A percentile compares a stretch with the other conserved stretches of the same genome.
Evolutionary conservation across 345 rosid species (phyloP).

Genomic region (Brassica incana): DNA sequence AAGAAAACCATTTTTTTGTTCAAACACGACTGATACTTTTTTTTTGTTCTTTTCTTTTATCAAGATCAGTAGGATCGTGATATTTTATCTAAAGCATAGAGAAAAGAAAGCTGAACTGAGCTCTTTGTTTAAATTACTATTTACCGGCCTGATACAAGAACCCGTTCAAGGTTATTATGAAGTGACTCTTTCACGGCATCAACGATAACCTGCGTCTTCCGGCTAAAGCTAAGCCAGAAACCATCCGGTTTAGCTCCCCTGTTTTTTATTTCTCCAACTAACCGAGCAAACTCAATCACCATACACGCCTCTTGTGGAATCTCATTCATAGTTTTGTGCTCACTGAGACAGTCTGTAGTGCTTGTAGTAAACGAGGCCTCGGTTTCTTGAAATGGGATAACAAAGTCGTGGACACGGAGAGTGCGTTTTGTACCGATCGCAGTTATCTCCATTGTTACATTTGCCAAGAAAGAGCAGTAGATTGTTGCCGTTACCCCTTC

Average conservation of each 20-base stretch:
- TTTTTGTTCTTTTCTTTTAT: not conserved
- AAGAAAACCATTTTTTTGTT: too few relatives aligned
- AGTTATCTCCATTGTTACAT: conserved; percentile 72
- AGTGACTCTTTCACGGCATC: conserved; percentile 73
- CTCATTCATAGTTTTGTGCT: conserved; percentile 48
- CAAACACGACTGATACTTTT: not conserved
- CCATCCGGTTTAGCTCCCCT: conserved; percentile 62
- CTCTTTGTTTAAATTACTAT: conserved; percentile 10
- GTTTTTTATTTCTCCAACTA: conserved; percentile 53
- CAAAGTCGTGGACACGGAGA: conserved; percentile 60
- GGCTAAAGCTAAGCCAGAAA: conserved; percentile 61
- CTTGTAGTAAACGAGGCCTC: conserved; percentile 49
- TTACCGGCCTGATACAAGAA: conserved; percentile 33
- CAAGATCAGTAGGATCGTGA: not conserved
- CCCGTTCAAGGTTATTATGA: conserved; percentile 48
- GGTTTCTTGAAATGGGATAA: conserved; percentile 66
- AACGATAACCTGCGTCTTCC: conserved; percentile 71
- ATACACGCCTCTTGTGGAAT: conserved; percentile 77
- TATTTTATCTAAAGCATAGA: not conserved
- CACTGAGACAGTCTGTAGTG: conserved; percentile 31
- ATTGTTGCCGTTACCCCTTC: conserved; percentile 63
- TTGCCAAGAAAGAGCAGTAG: conserved; percentile 71
- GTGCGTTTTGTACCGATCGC: conserved; percentile 71
- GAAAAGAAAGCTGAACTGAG: not conserved
- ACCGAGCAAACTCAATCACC: conserved; percentile 72